Conservation (phyloP, 2,329 filamentous ascomycete species). For the Ophiostoma piceae region DNA sequence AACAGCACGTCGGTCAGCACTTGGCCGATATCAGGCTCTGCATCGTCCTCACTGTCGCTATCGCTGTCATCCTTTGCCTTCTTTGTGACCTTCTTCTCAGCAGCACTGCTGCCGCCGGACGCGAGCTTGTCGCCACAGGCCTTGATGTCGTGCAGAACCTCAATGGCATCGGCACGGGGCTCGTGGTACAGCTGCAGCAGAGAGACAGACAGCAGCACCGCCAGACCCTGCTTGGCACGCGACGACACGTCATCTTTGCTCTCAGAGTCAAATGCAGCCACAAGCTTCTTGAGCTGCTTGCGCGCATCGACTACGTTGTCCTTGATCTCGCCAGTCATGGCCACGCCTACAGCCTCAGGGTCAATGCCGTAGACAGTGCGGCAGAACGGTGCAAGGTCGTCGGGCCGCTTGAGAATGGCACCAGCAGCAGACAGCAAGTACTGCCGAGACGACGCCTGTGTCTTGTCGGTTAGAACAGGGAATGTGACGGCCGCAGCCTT, state of each 20-base stretch:
- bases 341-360: conserved; percentile 44
- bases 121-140: conserved; percentile 65
- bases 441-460: conserved; percentile 50
- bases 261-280: conserved; percentile 31
- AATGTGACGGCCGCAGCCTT: conserved; percentile 32
- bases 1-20: conserved; percentile 81
- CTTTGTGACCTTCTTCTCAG: not conserved
- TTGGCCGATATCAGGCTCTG: conserved; percentile 53
- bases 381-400: conserved; percentile 51
- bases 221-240: conserved; percentile 58
- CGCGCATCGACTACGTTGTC: conserved; percentile 49
- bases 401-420: conserved; percentile 50
- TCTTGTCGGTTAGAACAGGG: conserved; percentile 47
- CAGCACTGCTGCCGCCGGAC: conserved; percentile 33
- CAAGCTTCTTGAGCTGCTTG: conserved; percentile 47
- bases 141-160: conserved; percentile 75
- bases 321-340: conserved; percentile 52
- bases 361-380: conserved; percentile 51
- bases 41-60: conserved; percentile 28
- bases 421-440: conserved; percentile 55
- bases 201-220: conserved; percentile 75
- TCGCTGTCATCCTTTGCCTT: conserved; percentile 36
- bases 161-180: conserved; percentile 71
- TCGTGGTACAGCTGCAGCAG: conserved; percentile 87
- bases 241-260: conserved; percentile 30